These are phyloP conservation scores for Lasiodiplodia sp. DNA, from an alignment of 2,329 filamentous ascomycete genomes.

Conservation along the genomic window DNA sequence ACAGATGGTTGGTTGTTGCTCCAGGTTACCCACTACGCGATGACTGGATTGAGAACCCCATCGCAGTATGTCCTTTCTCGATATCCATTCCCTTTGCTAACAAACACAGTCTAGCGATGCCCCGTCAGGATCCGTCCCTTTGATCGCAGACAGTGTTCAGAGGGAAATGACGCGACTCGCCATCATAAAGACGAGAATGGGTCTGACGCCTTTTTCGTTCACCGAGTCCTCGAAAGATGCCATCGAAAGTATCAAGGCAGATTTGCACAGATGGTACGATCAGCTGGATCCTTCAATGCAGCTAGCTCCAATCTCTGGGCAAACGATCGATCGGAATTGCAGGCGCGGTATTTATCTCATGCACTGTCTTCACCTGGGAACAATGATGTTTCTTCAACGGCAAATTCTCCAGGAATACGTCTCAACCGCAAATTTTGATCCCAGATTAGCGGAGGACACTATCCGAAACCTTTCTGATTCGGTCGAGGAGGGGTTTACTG, in stretches of 20 bases:
- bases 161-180: constrained; percentile 35
- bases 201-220: constrained; percentile 27
- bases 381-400: constrained; percentile 35
- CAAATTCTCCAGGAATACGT: constrained; percentile 32
- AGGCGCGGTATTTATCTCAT: constrained; percentile 34
- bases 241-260: constrained; percentile 31
- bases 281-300: constrained; percentile 34
- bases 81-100: not conserved
- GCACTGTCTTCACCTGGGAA: constrained; percentile 37
- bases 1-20: constrained; percentile 35
- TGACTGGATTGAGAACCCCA: not conserved
- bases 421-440: not conserved
- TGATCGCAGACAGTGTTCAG: constrained; percentile 32
- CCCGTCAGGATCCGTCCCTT: not conserved
- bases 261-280: constrained; percentile 32
- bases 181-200: constrained; percentile 35
- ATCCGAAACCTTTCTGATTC: constrained; percentile 10
- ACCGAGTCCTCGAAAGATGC: constrained; percentile 9
- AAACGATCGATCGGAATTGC: constrained; percentile 15
- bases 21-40: constrained; percentile 31
- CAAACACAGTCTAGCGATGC: not conserved
- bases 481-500: constrained; percentile 35
- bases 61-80: not conserved
- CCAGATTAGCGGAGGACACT: not conserved
- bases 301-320: constrained; percentile 7